These are phyloP conservation scores for Hymenoscyphus salicellus DNA, from an alignment of 2,329 filamentous ascomycete species.

Conservation along the genomic window DNA sequence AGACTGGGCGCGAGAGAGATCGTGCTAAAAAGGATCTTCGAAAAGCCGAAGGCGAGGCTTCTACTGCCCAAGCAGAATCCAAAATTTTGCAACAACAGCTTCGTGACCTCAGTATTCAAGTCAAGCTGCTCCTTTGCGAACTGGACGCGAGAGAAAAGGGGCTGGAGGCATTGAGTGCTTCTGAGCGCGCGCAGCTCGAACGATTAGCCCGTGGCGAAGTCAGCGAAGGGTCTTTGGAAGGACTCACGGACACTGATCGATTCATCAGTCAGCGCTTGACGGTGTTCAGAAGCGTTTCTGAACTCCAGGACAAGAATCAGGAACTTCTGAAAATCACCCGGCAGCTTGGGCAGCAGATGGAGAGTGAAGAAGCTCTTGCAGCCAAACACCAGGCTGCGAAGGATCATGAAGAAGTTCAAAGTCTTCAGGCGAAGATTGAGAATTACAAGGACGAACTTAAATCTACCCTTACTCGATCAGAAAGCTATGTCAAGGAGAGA, in stretches of 20 bases:
- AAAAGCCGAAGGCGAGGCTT: slow-evolving; percentile 72
- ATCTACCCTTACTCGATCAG: slow-evolving; percentile 76
- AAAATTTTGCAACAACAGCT: slow-evolving; percentile 82
- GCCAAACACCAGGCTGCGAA: slow-evolving; percentile 61
- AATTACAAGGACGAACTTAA: slow-evolving; percentile 82
- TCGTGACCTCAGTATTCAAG: slow-evolving; percentile 82
- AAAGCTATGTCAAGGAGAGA: slow-evolving; percentile 91
- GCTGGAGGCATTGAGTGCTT: slow-evolving; percentile 63
- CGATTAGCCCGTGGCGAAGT: slow-evolving; percentile 74
- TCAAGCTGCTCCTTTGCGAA: slow-evolving; percentile 87
- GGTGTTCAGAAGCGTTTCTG: slow-evolving; percentile 79
- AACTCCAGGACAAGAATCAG: slow-evolving; percentile 84
- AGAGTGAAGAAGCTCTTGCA: slow-evolving; percentile 79
- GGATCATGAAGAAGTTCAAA: slow-evolving; percentile 70
- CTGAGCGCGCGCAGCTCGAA: slow-evolving; percentile 73
- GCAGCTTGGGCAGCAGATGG: slow-evolving; percentile 82
- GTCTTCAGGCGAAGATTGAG: slow-evolving; percentile 68
- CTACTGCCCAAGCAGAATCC: slow-evolving; percentile 62
- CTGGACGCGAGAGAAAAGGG: slow-evolving; percentile 80
- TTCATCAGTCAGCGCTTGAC: slow-evolving; percentile 89
- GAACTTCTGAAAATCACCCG: slow-evolving; percentile 79
- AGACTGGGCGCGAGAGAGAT: slow-evolving; percentile 78
- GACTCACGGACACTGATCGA: slow-evolving; percentile 78
- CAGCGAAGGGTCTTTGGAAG: slow-evolving; percentile 65
- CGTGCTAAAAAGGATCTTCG: slow-evolving; percentile 72